phyloP scores from a whole-genome alignment of 2,329 filamentous ascomycete species.

The Cordyceps cicadae region DNA sequence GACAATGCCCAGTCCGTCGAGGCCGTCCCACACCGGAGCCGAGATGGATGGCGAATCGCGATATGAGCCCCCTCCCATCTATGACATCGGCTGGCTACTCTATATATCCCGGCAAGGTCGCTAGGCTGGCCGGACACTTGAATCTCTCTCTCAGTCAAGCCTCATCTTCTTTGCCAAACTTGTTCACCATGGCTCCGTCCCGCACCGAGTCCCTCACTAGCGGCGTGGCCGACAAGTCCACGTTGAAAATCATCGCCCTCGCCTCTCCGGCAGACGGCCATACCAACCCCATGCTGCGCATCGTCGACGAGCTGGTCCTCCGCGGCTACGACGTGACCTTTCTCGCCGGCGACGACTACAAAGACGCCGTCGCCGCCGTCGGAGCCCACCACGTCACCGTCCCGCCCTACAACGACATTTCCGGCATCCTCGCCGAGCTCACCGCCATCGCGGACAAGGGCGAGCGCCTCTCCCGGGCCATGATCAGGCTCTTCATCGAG shows the following conservation, averaged over 20 bases:
- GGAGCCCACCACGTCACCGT: conserved; percentile 29
- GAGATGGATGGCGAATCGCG: too few relatives aligned
- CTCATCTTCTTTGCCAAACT: neutral
- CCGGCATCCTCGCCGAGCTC: neutral
- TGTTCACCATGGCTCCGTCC: neutral
- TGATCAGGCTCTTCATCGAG: conserved; percentile 22
- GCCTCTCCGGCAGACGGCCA: conserved; percentile 24
- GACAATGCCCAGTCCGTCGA: neutral
- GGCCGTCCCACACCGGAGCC: neutral
- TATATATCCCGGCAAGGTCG: neutral
- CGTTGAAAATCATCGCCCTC: conserved; percentile 1
- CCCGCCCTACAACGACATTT: conserved; percentile 16
- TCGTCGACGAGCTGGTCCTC: conserved; percentile 29
- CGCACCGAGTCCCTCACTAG: neutral
- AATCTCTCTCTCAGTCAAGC: neutral
- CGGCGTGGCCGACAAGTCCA: neutral
- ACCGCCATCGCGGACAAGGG: conserved; percentile 15
- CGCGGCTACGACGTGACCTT: conserved; percentile 35
- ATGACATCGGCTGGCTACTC: neutral
- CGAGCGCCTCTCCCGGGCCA: neutral
- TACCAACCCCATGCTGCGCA: conserved; percentile 21
- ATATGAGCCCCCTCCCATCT: too few relatives aligned
- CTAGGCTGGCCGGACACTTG: too few relatives aligned
- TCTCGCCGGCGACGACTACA: conserved; percentile 29
- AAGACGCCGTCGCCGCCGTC: conserved; percentile 25